A percentile compares a stretch with the other conserved stretches of the same genome.
Conservation (phyloP, 139 green algal genomes). For the Coccomyxa sp. region DNA sequence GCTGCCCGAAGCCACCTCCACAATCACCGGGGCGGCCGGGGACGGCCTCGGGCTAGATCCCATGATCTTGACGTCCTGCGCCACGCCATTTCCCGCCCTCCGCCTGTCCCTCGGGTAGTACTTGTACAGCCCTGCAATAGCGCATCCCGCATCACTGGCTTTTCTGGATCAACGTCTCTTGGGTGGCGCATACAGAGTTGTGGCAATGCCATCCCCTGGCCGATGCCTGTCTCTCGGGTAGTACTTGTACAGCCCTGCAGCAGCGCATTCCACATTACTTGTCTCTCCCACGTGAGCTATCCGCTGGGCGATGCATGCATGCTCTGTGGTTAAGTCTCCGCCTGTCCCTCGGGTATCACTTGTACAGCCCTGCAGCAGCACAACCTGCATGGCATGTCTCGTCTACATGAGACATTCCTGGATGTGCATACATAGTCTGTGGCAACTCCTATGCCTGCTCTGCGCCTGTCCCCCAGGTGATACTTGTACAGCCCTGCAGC, state of each 20-base stretch:
- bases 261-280: neutral
- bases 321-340: no score
- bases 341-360: neutral
- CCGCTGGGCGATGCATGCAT: neutral
- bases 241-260: no score
- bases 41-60: neutral
- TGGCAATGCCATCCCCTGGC: neutral
- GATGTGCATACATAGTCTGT: no score
- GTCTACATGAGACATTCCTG: no score
- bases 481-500: no score
- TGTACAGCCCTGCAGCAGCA: neutral
- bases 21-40: neutral
- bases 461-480: neutral
- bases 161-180: neutral
- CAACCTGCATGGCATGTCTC: neutral
- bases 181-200: neutral
- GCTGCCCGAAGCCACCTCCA: neutral
- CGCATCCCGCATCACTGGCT: neutral
- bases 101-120: neutral
- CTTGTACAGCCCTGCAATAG: neutral
- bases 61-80: neutral
- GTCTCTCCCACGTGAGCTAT: no score
- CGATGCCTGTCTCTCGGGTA: neutral
- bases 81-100: neutral
- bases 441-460: no score